Percentiles rank a stretch among this genome's conserved stretches.
These are phyloP conservation scores for Hagleromyces aurorensis DNA, from an alignment of 805 yeast species.

Conservation along the genomic window DNA sequence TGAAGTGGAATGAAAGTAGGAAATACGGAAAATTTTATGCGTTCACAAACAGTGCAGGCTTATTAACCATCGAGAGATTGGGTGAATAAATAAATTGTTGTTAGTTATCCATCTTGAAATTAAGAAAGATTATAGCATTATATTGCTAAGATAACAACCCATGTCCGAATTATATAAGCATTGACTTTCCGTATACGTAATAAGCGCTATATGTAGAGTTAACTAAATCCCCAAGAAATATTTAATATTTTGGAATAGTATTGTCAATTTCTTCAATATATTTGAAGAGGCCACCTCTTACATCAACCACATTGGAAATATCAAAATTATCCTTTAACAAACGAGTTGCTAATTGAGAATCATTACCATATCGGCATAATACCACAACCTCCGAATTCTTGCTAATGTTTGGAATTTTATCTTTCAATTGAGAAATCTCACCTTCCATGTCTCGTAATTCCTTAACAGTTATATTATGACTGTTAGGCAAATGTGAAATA, in stretches of 20 bases:
- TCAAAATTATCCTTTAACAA: conserved; percentile 45
- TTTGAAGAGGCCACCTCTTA: conserved; percentile 66
- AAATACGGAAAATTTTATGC: conserved; percentile 39
- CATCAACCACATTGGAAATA: conserved; percentile 47
- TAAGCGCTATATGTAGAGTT: no score
- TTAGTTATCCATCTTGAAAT: background rate
- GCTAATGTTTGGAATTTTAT: conserved; percentile 20
- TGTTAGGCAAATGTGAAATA: conserved; percentile 51
- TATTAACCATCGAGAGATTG: conserved; percentile 24
- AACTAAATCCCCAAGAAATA: no score
- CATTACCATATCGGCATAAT: conserved; percentile 85
- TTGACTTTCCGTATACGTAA: no score
- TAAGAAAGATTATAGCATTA: background rate
- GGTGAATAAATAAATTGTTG: conserved; percentile 3
- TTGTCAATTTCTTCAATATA: conserved; percentile 61
- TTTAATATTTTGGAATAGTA: conserved; percentile 53
- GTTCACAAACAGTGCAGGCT: conserved; percentile 28
- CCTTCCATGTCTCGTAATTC: conserved; percentile 32
- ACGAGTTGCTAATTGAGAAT: conserved; percentile 71
- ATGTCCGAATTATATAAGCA: no score
- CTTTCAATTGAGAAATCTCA: conserved; percentile 19
- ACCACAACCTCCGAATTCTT: conserved; percentile 39
- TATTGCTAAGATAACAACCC: no score
- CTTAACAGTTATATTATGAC: conserved; percentile 59
- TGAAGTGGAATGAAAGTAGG: conserved; percentile 51